These are phyloP conservation scores for Neoboletus subvelutipes DNA, from an alignment of 768 basidiomycete genomes.

Conservation along the genomic window DNA sequence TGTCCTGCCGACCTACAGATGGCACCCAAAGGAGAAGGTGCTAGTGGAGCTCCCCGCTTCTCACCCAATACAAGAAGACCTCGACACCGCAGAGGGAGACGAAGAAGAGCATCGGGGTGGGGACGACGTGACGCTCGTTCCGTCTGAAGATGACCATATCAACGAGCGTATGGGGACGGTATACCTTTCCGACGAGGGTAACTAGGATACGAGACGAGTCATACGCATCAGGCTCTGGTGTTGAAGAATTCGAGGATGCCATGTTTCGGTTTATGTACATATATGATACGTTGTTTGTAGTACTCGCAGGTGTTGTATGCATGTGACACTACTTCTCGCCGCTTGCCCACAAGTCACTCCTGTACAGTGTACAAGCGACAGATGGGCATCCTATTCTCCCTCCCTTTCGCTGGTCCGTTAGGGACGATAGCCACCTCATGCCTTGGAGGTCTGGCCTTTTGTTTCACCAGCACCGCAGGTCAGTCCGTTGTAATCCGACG, in stretches of 20 bases:
- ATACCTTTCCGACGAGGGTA: background rate
- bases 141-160: conserved; percentile 8
- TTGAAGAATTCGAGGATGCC: background rate
- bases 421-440: conserved; percentile 80
- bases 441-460: conserved; percentile 79
- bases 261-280: background rate
- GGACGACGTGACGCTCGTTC: conserved; percentile 19
- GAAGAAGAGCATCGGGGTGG: background rate
- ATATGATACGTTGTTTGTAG: background rate
- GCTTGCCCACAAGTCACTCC: background rate
- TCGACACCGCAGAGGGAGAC: background rate
- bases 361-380: background rate
- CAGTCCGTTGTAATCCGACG: conserved; percentile 23
- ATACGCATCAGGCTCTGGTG: background rate
- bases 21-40: background rate
- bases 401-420: conserved; percentile 68
- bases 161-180: background rate
- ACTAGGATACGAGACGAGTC: background rate
- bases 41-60: background rate
- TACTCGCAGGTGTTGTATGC: background rate
- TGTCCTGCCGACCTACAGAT: conserved; percentile 10
- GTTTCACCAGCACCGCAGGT: conserved; percentile 86
- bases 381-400: conserved; percentile 75
- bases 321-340: background rate
- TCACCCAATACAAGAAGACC: background rate